Percentiles rank a stretch among this genome's conserved stretches.
These are phyloP conservation scores for Yueomyces sp. DNA, from an alignment of 805 yeast genomes.

Conservation along the genomic window DNA sequence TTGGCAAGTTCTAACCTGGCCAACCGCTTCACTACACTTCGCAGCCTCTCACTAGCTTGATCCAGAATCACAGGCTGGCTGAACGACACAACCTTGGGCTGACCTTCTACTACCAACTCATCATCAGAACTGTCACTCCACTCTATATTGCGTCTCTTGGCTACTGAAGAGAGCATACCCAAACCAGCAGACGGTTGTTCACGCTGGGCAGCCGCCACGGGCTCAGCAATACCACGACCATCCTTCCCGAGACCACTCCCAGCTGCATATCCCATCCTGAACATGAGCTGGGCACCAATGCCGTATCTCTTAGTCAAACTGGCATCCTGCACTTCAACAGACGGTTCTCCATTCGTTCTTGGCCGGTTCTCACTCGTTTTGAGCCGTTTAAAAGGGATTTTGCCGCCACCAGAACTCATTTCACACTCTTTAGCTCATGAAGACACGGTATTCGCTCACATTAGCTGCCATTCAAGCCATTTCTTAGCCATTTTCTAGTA, in stretches of 20 bases:
- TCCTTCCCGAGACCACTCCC: slow-evolving; percentile 78
- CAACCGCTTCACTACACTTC: not conserved
- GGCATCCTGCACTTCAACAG: too few relatives aligned
- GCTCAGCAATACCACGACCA: slow-evolving; percentile 65
- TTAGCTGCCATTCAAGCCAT: too few relatives aligned
- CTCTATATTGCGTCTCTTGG: not conserved
- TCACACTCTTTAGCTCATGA: too few relatives aligned
- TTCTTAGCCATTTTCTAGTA: too few relatives aligned
- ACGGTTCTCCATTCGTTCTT: too few relatives aligned
- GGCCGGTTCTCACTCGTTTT: too few relatives aligned
- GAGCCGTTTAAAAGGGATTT: too few relatives aligned
- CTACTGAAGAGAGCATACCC: slow-evolving; percentile 33
- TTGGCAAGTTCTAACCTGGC: not conserved
- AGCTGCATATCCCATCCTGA: slow-evolving; percentile 74
- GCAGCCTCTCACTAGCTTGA: slow-evolving; percentile 4
- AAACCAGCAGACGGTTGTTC: slow-evolving; percentile 56
- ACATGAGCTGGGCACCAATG: slow-evolving; percentile 66
- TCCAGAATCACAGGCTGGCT: slow-evolving; percentile 6
- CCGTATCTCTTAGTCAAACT: slow-evolving; percentile 40
- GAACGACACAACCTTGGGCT: slow-evolving; percentile 1
- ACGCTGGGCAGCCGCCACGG: slow-evolving; percentile 57
- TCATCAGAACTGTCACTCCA: slow-evolving; percentile 8
- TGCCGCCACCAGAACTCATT: too few relatives aligned
- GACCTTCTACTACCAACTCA: not conserved
- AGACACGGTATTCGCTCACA: too few relatives aligned